Evolutionary conservation across 352 stramenopile species (phyloP).

Genomic region (Globisporangium spiculum): DNA sequence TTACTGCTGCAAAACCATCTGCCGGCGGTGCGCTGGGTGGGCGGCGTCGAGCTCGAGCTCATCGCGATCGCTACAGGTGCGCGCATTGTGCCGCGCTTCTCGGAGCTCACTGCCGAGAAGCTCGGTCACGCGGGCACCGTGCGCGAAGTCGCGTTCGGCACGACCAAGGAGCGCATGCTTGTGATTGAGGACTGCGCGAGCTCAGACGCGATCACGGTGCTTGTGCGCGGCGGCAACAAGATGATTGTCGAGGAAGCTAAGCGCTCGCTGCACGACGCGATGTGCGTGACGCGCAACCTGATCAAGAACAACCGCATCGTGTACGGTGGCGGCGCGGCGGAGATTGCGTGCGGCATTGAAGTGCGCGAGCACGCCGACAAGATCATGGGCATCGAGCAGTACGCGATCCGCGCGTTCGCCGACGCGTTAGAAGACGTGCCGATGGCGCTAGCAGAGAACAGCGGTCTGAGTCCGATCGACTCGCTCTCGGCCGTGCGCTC

Average conservation of each 20-base stretch:
- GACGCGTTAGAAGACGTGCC: conserved; percentile 99
- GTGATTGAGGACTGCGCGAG: conserved; percentile 98
- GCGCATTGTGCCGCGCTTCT: conserved; percentile 98
- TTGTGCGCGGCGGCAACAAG: conserved; percentile 98
- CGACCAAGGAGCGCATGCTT: conserved; percentile 97
- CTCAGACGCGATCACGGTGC: conserved; percentile 97
- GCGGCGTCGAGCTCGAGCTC: conserved; percentile 99
- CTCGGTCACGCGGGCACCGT: conserved; percentile 94
- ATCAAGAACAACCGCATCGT: conserved; percentile 99
- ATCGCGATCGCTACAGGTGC: conserved; percentile 99
- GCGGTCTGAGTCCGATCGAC: conserved; percentile 96
- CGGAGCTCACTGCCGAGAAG: conserved; percentile 96
- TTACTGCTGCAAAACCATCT: conserved; percentile 97
- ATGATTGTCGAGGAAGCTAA: conserved; percentile 99
- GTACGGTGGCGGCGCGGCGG: conserved; percentile 96
- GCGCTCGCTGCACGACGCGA: conserved; percentile 98
- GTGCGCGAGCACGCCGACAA: conserved; percentile 88
- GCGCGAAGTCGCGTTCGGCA: conserved; percentile 97
- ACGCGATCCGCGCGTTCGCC: conserved; percentile 98
- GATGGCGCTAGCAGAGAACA: conserved; percentile 99
- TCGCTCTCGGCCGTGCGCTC: conserved; percentile 97
- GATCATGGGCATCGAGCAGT: conserved; percentile 91
- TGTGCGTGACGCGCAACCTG: conserved; percentile 99
- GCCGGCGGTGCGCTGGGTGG: conserved; percentile 98
- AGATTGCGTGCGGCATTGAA: conserved; percentile 97